A percentile compares a stretch with the other conserved stretches of the same genome.
Conservation (phyloP, 768 basidiomycete species). For the Leccinum longicurvipes region DNA sequence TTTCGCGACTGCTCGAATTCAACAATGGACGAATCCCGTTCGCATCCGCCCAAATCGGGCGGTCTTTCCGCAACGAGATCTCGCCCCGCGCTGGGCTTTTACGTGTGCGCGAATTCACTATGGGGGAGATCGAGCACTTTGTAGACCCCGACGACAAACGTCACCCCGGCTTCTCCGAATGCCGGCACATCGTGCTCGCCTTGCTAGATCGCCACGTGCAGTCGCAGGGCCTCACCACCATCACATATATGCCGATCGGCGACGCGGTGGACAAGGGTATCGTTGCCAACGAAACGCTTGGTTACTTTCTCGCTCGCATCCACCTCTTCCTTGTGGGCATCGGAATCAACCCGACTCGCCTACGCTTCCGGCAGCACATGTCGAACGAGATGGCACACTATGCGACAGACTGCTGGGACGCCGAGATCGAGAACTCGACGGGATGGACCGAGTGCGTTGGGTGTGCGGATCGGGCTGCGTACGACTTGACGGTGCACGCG, state of each 20-base stretch:
- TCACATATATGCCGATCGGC: conserved; percentile 70
- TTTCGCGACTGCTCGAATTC: conserved; percentile 93
- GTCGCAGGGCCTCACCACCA: conserved; percentile 61
- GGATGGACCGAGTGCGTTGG: conserved; percentile 99
- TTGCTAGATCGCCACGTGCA: conserved; percentile 88
- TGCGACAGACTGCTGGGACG: conserved; percentile 99
- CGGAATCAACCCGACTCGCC: conserved; percentile 77
- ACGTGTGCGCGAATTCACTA: conserved; percentile 97
- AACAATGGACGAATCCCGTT: conserved; percentile 97
- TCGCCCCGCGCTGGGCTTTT: conserved; percentile 94
- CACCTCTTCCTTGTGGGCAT: conserved; percentile 86
- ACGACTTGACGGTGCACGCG: conserved; percentile 90
- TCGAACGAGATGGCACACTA: conserved; percentile 99
- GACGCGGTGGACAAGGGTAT: conserved; percentile 84
- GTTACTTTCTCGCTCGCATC: conserved; percentile 94
- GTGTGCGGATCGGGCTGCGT: conserved; percentile 96
- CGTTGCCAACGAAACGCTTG: conserved; percentile 96
- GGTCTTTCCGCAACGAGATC: conserved; percentile 97
- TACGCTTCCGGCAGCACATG: conserved; percentile 99
- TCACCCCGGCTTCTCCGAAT: conserved; percentile 81
- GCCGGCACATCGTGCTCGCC: conserved; percentile 67
- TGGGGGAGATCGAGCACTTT: conserved; percentile 99
- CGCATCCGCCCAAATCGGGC: conserved; percentile 95
- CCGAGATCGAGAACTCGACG: conserved; percentile 85
- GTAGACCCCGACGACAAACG: conserved; percentile 93